Base-by-base conservation (phyloP, 2,329 filamentous ascomycete genomes). In the Alternaria sp. region DNA sequence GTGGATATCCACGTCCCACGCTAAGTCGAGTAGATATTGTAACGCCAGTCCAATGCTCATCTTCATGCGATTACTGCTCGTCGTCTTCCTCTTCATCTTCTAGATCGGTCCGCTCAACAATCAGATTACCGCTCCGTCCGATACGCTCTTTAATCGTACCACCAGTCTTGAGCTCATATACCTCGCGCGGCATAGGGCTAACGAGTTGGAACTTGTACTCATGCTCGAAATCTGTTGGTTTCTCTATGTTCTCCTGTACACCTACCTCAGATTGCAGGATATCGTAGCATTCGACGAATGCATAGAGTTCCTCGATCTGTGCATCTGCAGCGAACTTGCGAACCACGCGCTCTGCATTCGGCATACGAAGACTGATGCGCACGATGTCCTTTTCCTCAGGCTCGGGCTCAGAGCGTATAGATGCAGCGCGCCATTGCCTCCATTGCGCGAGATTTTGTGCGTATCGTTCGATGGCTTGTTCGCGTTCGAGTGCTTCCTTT, bases 271-370 rank as follows among this genome's bases (percentile, higher is more conserved):
- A 78, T 36, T 85, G 78, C 3, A 93, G 69, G 6, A 90, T 69
- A 53, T 92, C 89, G 75, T 93, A 90, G 80, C 94, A 98, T 75
- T 99, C 95, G 3, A 98, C 93, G 80, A 96, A 97, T 0, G 94
- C 95, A 78, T 98, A 98, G 6, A 99, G 81, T 72, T 97, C 93
- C 75, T 98, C 94, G 38, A 98, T 82, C 2, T 86, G 84, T 0
- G 91, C 87, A n/a, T 87, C 83, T 1, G 85, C 82, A 0, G 83
- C 78, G 75, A 99, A 98, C 51, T 87, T 87, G 42, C 94, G 86
- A 57, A 96, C 87, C 2, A 97, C 86, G 42, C 94, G 86, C 49
- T 92, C 90, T 0, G 88, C 91, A 5, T 87, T 89, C 0, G 84
- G 82, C 70, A 90, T 79, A 14, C 87, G 83, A 26, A 91, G 78